These are phyloP conservation scores for Eurotiales sp. DNA, from an alignment of 2,329 filamentous ascomycete genomes.

Conservation along the genomic window DNA sequence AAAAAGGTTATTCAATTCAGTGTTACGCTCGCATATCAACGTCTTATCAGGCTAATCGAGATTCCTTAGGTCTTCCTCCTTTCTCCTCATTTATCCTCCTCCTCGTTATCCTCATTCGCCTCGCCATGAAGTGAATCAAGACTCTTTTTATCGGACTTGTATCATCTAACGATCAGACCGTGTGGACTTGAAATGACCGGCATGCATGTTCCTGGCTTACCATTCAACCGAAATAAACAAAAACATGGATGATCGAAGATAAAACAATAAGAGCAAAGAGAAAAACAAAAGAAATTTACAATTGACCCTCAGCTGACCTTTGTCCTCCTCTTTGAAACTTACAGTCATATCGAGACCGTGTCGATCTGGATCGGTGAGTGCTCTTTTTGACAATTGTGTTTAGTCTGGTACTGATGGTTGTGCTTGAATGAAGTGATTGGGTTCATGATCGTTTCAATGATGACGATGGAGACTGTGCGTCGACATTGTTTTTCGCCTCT, in stretches of 20 bases:
- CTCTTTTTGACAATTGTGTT: constrained; percentile 11
- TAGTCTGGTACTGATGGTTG: constrained; percentile 17
- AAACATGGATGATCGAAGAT: not conserved
- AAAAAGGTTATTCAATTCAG: constrained; percentile 68
- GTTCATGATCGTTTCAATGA: constrained; percentile 88
- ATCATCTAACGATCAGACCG: constrained; percentile 1
- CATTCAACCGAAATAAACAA: constrained; percentile 2
- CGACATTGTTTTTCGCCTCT: not conserved
- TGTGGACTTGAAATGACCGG: constrained; percentile 8
- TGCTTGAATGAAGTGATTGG: constrained; percentile 65
- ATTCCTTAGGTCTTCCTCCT: constrained; percentile 41
- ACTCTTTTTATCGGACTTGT: not conserved
- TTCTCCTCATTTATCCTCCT: constrained; percentile 33
- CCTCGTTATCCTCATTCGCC: not conserved
- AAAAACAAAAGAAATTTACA: not conserved
- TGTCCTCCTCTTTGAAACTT: constrained; percentile 29
- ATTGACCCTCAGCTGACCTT: constrained; percentile 42
- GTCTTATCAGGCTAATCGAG: not conserved
- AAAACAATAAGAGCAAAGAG: not conserved
- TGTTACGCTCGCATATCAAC: not conserved
- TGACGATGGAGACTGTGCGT: constrained; percentile 58
- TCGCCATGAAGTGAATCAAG: constrained; percentile 2
- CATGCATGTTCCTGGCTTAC: constrained; percentile 3
- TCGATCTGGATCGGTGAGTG: constrained; percentile 45
- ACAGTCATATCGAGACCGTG: constrained; percentile 45